These are phyloP conservation scores for Phytophthora europaea DNA, from an alignment of 352 stramenopile genomes.

Conservation along the genomic window DNA sequence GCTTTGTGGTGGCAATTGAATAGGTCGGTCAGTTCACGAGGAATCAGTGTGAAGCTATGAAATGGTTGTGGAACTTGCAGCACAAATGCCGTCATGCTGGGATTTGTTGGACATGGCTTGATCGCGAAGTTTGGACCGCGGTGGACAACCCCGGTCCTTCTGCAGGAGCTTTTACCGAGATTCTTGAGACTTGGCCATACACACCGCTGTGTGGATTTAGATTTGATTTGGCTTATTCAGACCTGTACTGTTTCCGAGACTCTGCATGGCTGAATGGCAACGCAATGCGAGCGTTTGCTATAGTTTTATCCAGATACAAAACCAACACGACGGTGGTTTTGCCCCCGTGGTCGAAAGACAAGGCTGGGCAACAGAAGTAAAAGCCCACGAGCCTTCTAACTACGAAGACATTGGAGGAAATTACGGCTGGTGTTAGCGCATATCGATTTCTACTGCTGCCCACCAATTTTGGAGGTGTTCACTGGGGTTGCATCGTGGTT, in stretches of 20 bases:
- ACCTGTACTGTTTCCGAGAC: slow-evolving; percentile 13
- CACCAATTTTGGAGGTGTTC: slow-evolving; percentile 9
- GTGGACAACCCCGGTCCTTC: no score
- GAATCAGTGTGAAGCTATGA: no score
- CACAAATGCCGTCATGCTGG: no score
- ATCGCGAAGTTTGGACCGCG: no score
- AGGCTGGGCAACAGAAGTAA: not conserved
- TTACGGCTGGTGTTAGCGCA: not conserved
- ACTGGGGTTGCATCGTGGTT: slow-evolving; percentile 6
- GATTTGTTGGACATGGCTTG: no score
- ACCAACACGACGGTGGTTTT: slow-evolving; percentile 8
- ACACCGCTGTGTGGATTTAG: not conserved
- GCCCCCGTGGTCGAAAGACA: not conserved
- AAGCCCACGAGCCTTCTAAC: not conserved
- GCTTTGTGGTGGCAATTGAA: no score
- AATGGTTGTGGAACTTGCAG: no score
- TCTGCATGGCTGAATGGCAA: slow-evolving; percentile 14
- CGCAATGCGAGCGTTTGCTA: slow-evolving; percentile 5
- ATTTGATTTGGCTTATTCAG: slow-evolving; percentile 6
- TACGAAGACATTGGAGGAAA: not conserved
- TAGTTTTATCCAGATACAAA: not conserved
- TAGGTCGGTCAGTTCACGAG: no score
- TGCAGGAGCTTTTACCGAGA: no score
- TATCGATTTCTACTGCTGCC: slow-evolving; percentile 1
- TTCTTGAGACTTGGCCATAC: no score